phyloP scores from a whole-genome alignment of 352 stramenopile genomes.

The Phytophthora pinifolia region DNA sequence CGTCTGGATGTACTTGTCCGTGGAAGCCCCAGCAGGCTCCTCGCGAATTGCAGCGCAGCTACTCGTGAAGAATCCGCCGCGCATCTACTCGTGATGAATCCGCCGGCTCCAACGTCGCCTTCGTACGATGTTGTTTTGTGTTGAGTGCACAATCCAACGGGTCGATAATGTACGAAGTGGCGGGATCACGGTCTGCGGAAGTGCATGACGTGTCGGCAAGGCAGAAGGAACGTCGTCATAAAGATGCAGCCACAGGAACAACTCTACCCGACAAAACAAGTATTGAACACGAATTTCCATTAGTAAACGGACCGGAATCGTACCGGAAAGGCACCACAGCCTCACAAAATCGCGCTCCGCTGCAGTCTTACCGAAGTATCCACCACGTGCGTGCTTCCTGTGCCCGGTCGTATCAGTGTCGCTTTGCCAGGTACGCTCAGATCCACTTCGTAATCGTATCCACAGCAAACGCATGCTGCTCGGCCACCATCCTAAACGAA shows the following conservation, averaged over 20 bases:
- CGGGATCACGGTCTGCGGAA: slow-evolving; percentile 7
- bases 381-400: neutral
- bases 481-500: neutral
- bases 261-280: neutral
- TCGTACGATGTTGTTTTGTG: slow-evolving; percentile 1
- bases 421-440: neutral
- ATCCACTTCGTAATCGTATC: slow-evolving; percentile 9
- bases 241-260: slow-evolving; percentile 13
- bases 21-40: neutral
- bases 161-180: slow-evolving; percentile 1
- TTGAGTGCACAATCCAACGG: slow-evolving; percentile 1
- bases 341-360: neutral
- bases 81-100: too few species aligned
- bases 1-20: slow-evolving; percentile 1
- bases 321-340: neutral
- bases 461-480: neutral
- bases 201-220: slow-evolving; percentile 5
- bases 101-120: neutral
- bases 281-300: too few species aligned
- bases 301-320: neutral
- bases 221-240: slow-evolving; percentile 8
- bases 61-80: neutral
- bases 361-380: slow-evolving; percentile 3
- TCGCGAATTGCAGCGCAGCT: neutral
- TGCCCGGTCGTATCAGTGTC: neutral